phyloP scores from a whole-genome alignment of 129 eudicot genomes.

The Tagetes erecta region DNA sequence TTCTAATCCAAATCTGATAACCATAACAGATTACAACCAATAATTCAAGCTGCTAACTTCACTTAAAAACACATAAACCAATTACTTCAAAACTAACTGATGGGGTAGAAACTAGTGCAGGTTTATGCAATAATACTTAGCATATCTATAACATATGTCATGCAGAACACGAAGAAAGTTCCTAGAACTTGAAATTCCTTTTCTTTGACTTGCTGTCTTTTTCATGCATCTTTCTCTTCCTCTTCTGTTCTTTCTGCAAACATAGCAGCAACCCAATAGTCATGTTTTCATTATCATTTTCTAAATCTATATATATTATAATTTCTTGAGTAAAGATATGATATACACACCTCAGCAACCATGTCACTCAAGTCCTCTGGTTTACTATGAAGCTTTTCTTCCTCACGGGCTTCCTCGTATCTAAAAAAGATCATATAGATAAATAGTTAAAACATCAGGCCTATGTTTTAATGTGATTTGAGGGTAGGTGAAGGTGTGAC shows the following conservation, averaged over 20 bases:
- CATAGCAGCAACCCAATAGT: not conserved
- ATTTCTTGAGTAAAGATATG: not conserved
- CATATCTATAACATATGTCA: not conserved
- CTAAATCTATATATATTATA: not conserved
- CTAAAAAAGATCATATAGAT: slow-evolving; percentile 5
- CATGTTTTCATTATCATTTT: not conserved
- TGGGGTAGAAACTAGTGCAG: not conserved
- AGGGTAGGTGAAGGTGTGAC: not conserved
- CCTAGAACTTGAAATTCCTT: slow-evolving; percentile 81
- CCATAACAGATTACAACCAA: no score
- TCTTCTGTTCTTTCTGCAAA: slow-evolving; percentile 75
- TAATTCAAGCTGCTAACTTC: no score
- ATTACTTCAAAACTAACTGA: not conserved
- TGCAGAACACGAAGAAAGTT: not conserved
- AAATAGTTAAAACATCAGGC: not conserved
- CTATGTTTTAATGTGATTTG: not conserved
- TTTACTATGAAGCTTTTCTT: slow-evolving; percentile 84
- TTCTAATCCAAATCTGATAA: no score
- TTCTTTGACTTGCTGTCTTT: slow-evolving; percentile 85
- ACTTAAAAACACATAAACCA: not conserved
- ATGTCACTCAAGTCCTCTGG: slow-evolving; percentile 97
- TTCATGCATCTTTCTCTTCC: slow-evolving; percentile 86
- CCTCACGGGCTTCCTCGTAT: slow-evolving; percentile 78
- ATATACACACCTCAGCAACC: slow-evolving; percentile 85
- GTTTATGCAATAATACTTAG: not conserved